Percentiles rank a stretch among this genome's conserved stretches.
phyloP scores from a whole-genome alignment of 805 yeast species.

The Sugiyamaella boreocaroliniensis region DNA sequence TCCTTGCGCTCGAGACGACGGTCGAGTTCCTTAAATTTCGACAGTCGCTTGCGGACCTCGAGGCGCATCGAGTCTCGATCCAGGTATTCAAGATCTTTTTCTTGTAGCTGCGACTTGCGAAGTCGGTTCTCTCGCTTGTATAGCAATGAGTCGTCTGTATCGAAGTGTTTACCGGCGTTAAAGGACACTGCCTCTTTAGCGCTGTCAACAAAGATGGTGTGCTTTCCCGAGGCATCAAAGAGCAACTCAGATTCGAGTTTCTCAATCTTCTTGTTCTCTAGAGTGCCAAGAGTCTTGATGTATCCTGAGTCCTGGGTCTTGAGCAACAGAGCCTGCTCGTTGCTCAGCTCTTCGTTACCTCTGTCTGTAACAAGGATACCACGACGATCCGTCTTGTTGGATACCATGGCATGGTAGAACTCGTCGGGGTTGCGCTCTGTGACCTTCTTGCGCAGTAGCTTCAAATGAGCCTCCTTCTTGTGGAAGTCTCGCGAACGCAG shows the following conservation, averaged over 20 bases:
- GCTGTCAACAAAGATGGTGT: conserved; percentile 77
- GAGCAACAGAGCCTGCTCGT: conserved; percentile 72
- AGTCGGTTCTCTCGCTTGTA: conserved; percentile 66
- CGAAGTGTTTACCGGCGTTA: conserved; percentile 57
- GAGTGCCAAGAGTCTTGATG: conserved; percentile 65
- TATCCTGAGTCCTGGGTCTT: conserved; percentile 91
- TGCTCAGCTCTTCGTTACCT: conserved; percentile 43
- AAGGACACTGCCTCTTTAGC: conserved; percentile 50
- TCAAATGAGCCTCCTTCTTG: conserved; percentile 52
- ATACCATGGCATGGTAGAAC: conserved; percentile 89
- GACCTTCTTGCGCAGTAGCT: conserved; percentile 67
- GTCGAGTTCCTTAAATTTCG: conserved; percentile 53
- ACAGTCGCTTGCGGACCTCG: conserved; percentile 30
- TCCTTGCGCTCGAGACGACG: conserved; percentile 62
- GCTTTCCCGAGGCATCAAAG: conserved; percentile 53
- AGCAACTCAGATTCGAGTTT: conserved; percentile 38
- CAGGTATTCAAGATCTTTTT: conserved; percentile 22
- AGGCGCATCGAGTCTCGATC: conserved; percentile 31
- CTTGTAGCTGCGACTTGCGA: conserved; percentile 48
- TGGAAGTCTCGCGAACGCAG: conserved; percentile 62
- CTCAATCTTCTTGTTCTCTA: conserved; percentile 59
- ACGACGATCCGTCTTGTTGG: conserved; percentile 54
- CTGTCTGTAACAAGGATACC: conserved; percentile 68
- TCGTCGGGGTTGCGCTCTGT: conserved; percentile 83
- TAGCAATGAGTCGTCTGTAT: conserved; percentile 61